Conservation (phyloP, 768 basidiomycete species). For the Mycena chlorophos region DNA sequence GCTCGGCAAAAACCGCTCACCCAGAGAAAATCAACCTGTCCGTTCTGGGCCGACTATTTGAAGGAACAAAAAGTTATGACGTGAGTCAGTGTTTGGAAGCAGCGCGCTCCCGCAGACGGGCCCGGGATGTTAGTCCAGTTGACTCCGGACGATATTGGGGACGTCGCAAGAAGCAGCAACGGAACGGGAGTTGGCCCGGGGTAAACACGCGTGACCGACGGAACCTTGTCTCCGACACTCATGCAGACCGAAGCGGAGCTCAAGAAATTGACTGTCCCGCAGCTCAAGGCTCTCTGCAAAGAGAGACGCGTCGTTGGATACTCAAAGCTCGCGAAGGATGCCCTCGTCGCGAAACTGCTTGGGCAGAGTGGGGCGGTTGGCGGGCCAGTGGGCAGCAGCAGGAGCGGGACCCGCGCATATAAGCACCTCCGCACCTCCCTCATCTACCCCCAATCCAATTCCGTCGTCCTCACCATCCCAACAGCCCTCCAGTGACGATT, state of each 20-base stretch:
- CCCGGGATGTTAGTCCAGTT: no score
- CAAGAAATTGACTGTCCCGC: constrained; percentile 56
- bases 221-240: no score
- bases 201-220: no score
- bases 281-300: constrained; percentile 69
- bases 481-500: background rate
- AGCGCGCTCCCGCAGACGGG: background rate
- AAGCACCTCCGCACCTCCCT: background rate
- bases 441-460: constrained; percentile 7
- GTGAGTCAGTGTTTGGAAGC: no score
- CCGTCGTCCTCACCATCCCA: background rate
- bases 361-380: constrained; percentile 4
- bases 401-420: background rate
- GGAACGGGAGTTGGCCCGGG: no score
- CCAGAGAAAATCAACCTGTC: background rate
- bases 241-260: constrained; percentile 28
- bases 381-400: no score
- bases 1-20: background rate
- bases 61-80: no score
- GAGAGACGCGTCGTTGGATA: constrained; percentile 61
- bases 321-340: constrained; percentile 64
- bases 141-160: no score
- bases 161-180: no score
- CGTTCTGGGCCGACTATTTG: background rate
- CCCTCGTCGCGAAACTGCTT: constrained; percentile 53